These are phyloP conservation scores for Aspergillus unguis DNA, from an alignment of 2,329 filamentous ascomycete genomes.

Conservation along the genomic window DNA sequence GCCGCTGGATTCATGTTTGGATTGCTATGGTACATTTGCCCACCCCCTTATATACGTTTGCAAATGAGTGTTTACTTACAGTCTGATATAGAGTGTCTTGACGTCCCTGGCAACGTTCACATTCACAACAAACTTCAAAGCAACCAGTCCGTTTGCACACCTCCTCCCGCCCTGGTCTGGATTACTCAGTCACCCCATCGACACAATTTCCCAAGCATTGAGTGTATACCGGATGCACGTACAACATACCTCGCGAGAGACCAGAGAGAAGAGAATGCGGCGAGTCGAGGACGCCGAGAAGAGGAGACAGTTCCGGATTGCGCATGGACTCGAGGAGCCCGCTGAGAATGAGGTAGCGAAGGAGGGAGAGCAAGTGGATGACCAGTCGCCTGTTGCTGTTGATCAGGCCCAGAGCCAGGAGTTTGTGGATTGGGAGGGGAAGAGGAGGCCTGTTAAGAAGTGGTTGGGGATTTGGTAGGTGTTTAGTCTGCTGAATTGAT, in stretches of 20 bases:
- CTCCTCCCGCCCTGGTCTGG: conserved; percentile 70
- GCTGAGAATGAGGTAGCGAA: conserved; percentile 33
- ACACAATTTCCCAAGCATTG: conserved; percentile 62
- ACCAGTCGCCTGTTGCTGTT: conserved; percentile 39
- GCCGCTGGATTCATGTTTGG: conserved; percentile 69
- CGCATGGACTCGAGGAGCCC: conserved; percentile 69
- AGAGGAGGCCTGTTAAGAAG: conserved; percentile 65
- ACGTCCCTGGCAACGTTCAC: conserved; percentile 67
- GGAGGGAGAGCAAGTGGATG: conserved; percentile 29
- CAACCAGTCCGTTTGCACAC: conserved; percentile 73
- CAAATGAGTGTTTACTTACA: background rate
- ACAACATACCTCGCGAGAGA: conserved; percentile 65
- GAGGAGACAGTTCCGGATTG: conserved; percentile 77
- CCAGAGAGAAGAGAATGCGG: conserved; percentile 67
- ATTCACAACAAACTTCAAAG: conserved; percentile 73
- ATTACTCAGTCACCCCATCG: conserved; percentile 66
- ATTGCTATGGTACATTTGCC: conserved; percentile 67
- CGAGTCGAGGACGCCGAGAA: conserved; percentile 84
- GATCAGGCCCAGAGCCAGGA: conserved; percentile 23
- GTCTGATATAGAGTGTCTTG: conserved; percentile 57
- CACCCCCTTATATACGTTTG: conserved; percentile 2
- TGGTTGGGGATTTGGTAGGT: conserved; percentile 76
- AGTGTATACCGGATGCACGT: conserved; percentile 75
- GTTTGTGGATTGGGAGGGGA: conserved; percentile 38
- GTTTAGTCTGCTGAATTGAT: background rate